phyloP scores from a whole-genome alignment of 73 alveolate genomes.

The Paramecium primaurelia region DNA sequence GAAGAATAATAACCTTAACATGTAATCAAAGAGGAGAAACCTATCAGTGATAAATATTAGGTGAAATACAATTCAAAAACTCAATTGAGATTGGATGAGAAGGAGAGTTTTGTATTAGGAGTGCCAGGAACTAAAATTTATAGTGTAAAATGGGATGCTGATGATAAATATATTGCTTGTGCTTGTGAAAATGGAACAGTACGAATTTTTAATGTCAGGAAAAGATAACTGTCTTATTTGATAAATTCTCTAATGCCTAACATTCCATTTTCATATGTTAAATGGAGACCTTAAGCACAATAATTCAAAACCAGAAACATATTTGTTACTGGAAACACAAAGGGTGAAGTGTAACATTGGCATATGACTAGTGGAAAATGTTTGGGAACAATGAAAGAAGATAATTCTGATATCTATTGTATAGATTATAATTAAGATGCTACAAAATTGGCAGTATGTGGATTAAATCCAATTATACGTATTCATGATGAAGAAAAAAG shows the following conservation, averaged over 20 bases:
- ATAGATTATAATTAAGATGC: constrained; percentile 96
- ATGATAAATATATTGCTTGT: constrained; percentile 84
- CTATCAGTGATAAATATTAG: constrained; percentile 4
- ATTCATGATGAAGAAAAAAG: constrained; percentile 70
- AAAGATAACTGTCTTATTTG: constrained; percentile 67
- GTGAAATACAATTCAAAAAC: constrained; percentile 10
- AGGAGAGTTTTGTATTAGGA: constrained; percentile 59
- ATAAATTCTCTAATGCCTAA: constrained; percentile 48
- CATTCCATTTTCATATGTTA: constrained; percentile 76
- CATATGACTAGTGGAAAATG: constrained; percentile 96
- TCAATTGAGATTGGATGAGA: neutral
- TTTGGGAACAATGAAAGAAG: constrained; percentile 88
- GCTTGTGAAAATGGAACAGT: constrained; percentile 86
- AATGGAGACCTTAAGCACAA: constrained; percentile 89
- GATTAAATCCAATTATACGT: constrained; percentile 63
- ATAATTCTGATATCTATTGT: constrained; percentile 86
- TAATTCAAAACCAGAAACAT: constrained; percentile 85
- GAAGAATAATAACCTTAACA: neutral
- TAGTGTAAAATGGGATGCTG: constrained; percentile 81
- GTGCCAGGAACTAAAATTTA: constrained; percentile 70
- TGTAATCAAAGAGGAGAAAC: neutral
- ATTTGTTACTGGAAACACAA: constrained; percentile 90
- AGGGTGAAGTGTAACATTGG: constrained; percentile 93
- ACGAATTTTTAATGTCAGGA: constrained; percentile 76
- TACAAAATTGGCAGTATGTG: constrained; percentile 66